These are phyloP conservation scores for Rhizophagus clarus DNA, from an alignment of 192 early-diverging fungal species.

Conservation along the genomic window DNA sequence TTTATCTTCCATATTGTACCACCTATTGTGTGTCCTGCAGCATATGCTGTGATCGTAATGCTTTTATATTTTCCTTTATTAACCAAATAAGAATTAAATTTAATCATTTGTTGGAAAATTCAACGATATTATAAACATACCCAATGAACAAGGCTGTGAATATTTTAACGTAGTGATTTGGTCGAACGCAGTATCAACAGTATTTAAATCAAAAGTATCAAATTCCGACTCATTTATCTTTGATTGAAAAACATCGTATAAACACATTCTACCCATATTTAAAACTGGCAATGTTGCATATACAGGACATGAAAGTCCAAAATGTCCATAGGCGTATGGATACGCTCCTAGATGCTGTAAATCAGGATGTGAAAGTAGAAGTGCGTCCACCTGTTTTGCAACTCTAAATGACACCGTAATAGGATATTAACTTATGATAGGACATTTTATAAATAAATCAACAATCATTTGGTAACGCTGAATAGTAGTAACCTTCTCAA, in stretches of 20 bases:
- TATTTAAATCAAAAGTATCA: constrained; percentile 70
- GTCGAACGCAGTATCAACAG: constrained; percentile 86
- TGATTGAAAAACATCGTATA: constrained; percentile 81
- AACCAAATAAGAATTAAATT: not conserved
- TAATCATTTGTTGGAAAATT: not conserved
- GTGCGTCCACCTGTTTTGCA: constrained; percentile 86
- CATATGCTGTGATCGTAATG: constrained; percentile 87
- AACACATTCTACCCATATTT: constrained; percentile 84
- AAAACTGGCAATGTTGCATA: constrained; percentile 92
- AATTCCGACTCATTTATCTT: constrained; percentile 72
- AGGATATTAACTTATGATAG: not conserved
- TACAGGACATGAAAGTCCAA: constrained; percentile 83
- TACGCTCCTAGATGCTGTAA: constrained; percentile 86
- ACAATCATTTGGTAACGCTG: no score
- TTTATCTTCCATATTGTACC: constrained; percentile 97
- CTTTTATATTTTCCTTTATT: constrained; percentile 73
- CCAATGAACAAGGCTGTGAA: constrained; percentile 78
- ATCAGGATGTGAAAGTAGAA: constrained; percentile 89
- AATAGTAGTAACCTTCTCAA: constrained; percentile 65
- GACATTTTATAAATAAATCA: no score
- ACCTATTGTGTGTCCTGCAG: constrained; percentile 93
- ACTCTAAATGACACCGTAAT: constrained; percentile 59
- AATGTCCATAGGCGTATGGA: constrained; percentile 73
- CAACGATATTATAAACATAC: constrained; percentile 14
- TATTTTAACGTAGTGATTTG: constrained; percentile 80